Evolutionary conservation across 2,329 filamentous ascomycete genomes (phyloP).

Genomic region (Fusarium sp.): DNA sequence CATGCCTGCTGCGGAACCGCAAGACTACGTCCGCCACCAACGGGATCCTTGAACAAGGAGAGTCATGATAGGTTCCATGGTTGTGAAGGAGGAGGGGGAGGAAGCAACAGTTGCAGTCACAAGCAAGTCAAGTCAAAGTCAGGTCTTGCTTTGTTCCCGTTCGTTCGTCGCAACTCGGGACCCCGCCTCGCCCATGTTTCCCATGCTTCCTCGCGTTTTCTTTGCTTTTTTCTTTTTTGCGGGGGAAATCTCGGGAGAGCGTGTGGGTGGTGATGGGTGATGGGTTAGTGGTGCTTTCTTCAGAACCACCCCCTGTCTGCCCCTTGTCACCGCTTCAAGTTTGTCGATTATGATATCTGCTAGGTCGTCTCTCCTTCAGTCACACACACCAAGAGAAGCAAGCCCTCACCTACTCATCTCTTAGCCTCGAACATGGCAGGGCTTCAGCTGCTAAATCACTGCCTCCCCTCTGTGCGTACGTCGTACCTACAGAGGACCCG

Average conservation of each 20-base stretch:
- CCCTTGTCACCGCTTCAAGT: constrained; percentile 8
- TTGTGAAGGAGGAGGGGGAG: neutral
- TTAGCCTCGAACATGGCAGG: constrained; percentile 5
- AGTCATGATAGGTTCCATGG: neutral
- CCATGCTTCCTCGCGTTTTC: constrained; percentile 1
- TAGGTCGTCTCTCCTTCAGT: constrained; percentile 5
- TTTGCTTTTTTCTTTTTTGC: constrained; percentile 5
- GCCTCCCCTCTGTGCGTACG: neutral
- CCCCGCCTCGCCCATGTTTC: constrained; percentile 1
- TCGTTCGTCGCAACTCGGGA: neutral
- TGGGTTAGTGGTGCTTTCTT: neutral
- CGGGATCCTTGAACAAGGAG: neutral
- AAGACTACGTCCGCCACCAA: constrained; percentile 14
- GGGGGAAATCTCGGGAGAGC: neutral
- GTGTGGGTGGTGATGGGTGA: neutral
- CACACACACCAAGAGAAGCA: constrained; percentile 23
- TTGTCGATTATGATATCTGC: constrained; percentile 25
- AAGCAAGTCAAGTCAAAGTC: neutral
- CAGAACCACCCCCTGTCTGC: neutral
- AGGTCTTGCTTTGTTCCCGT: neutral
- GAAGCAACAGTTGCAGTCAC: neutral
- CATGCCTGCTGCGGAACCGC: constrained; percentile 12
- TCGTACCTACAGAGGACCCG: constrained; percentile 6
- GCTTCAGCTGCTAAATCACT: constrained; percentile 15
- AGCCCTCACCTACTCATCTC: neutral